phyloP scores from a whole-genome alignment of 1,284 basidiomycete genomes.

The Cystobasidium pallidum region DNA sequence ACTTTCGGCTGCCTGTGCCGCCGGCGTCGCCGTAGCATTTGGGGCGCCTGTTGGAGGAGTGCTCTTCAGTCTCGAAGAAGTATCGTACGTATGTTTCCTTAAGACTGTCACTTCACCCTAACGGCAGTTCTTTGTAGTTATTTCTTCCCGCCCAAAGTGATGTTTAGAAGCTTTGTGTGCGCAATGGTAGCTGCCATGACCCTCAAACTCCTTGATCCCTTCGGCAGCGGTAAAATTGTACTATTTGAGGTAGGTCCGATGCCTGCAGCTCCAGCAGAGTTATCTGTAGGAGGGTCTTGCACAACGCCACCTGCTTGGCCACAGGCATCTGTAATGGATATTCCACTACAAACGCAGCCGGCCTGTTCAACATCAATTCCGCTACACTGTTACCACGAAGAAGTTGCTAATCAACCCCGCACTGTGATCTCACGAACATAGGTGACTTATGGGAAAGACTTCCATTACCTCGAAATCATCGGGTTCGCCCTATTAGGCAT shows the following conservation, averaged over 20 bases:
- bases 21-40: slow-evolving; percentile 58
- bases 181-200: slow-evolving; percentile 85
- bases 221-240: slow-evolving; percentile 65
- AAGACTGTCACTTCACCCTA: not conserved
- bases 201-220: slow-evolving; percentile 86
- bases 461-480: slow-evolving; percentile 80
- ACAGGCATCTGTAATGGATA: too few relatives aligned
- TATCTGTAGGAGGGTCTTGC: too few relatives aligned
- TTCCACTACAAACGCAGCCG: too few relatives aligned
- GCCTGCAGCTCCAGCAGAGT: too few relatives aligned
- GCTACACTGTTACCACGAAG: too few relatives aligned
- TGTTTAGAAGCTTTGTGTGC: slow-evolving; percentile 76
- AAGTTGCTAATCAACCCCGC: too few relatives aligned
- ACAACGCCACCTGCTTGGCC: too few relatives aligned
- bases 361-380: too few relatives aligned
- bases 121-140: slow-evolving; percentile 66
- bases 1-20: slow-evolving; percentile 84
- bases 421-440: too few relatives aligned
- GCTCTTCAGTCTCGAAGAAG: slow-evolving; percentile 59
- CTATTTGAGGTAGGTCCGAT: slow-evolving; percentile 49
- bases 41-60: slow-evolving; percentile 62
- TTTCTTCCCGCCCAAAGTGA: slow-evolving; percentile 87
- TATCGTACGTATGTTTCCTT: slow-evolving; percentile 66
- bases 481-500: slow-evolving; percentile 84
- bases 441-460: slow-evolving; percentile 81